phyloP scores from a whole-genome alignment of 2,329 filamentous ascomycete genomes.

The Scolecobasidium constrictum region DNA sequence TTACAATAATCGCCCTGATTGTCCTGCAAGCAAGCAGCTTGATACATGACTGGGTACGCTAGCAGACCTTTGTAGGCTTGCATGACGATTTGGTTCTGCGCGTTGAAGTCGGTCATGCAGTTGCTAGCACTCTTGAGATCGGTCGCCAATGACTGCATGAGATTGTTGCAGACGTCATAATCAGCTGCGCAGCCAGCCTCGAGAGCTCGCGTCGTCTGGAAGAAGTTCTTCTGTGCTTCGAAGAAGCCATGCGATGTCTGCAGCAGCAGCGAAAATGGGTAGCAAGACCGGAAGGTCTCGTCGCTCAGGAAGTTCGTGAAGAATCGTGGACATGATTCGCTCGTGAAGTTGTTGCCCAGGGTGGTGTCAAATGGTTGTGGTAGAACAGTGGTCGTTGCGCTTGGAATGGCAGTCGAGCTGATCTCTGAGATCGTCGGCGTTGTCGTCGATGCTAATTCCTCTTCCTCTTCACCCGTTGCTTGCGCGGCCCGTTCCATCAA shows the following conservation, averaged over 20 bases:
- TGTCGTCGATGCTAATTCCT: not conserved
- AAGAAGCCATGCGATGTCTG: constrained; percentile 84
- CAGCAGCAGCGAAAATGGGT: constrained; percentile 75
- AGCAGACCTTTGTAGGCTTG: constrained; percentile 66
- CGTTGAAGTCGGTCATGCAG: constrained; percentile 61
- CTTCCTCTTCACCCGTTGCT: not conserved
- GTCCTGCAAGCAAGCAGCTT: constrained; percentile 68
- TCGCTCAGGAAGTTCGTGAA: constrained; percentile 57
- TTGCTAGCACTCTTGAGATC: constrained; percentile 51
- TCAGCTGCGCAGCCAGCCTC: constrained; percentile 67
- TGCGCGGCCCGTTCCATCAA: constrained; percentile 4
- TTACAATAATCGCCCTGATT: constrained; percentile 57
- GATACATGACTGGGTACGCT: constrained; percentile 68
- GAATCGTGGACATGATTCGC: constrained; percentile 48
- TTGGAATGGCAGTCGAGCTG: not conserved
- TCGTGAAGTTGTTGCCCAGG: constrained; percentile 42
- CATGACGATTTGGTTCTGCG: constrained; percentile 57
- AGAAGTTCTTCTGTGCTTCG: constrained; percentile 57
- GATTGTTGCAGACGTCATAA: constrained; percentile 50
- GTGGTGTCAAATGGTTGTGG: constrained; percentile 37
- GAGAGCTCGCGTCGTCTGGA: constrained; percentile 64
- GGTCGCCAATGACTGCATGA: constrained; percentile 54
- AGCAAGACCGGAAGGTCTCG: constrained; percentile 59
- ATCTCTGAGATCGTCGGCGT: too few relatives aligned
- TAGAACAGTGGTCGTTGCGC: constrained; percentile 13